Base-by-base conservation (phyloP, 495 filamentous ascomycete genomes). In the Pyronema omphalodes region DNA sequence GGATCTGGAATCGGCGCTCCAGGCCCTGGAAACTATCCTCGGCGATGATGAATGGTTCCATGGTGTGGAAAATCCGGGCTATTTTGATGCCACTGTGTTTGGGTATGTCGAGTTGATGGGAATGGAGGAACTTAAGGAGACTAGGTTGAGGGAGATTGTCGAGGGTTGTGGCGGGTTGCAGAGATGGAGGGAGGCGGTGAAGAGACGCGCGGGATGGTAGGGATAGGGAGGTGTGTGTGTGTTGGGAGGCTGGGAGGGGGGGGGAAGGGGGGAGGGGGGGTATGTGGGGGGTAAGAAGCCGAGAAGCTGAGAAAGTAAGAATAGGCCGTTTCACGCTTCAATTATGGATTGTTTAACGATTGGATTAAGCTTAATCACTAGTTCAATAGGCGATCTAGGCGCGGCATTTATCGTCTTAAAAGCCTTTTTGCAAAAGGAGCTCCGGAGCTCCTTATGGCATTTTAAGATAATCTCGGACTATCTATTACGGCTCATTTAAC, bases 71-170 rank as follows among this genome's bases (percentile, higher is more conserved):
- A 44, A 68, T 23, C 86, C 91, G 1, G 76, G 78, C 0, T 60
- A 88, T 9, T 86, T 98, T 59, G 91, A 98, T 67, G 86, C 88
- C 23, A 77, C 74, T 53, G 77, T 95, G 18, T 96, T 94, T 70
- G 81, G 84, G 19, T 98, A 94, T 67, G 87, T 85, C n/a, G 76
- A 89, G 65, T 65, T 94, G 15, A 73, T 95, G 39, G 39, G 15
- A 1, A 41, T 17, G 15, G 11, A 41, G 15, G 39, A 7, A 41
- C 39, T 41, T 41, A 41, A 19, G 47, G 47, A 36, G 11, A 12
- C 11, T 4, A 36, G 23, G 18, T 12, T 35, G 47, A 11, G 9
- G 47, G 29, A 19, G 47, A 19, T 50, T 1, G 19, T 35, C 1
- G 36, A 1, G 47, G 12, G 19, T 1, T 12, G 34, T 34, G 11